Evolutionary conservation across 345 rosid species (phyloP), one percentile per base, ranked within the genome.

Genomic region (Populus nigra): DNA sequence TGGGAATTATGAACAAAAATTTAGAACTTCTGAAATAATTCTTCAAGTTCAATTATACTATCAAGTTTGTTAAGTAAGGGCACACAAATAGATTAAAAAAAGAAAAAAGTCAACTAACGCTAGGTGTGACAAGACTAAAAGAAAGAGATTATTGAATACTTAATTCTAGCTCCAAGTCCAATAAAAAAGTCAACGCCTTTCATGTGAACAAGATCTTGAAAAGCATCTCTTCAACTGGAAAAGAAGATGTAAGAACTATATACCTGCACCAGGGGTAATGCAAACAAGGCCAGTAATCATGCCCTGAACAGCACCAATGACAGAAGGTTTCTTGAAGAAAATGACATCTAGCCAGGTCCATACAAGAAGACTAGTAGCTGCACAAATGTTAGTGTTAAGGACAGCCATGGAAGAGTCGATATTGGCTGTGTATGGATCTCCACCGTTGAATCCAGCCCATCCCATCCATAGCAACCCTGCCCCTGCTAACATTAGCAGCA

Each of bases 341-440:
- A 85, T 78, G 76, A 87, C 90, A 49, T 87, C 90, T n/a, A 87
- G 90, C 80, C 87, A 87, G 17, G 90, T 87, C 90, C 90, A 87
- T 5, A 85, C 86, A 31, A 87, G 86, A 8, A 87, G 84, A 39
- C 90, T 87, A 1, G 90, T 87, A 4, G 90, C 90, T 8, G 88
- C 90, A 59, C 90, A 87, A 0, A 87, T 84, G 80, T 87, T 85
- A 17, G 90, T 87, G 77, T 87, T 87, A 3, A 87, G 86, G 65
- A 87, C 90, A 15, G 90, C 88, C 80, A 87, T 63, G 11, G 88
- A 87, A 13, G 90, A 85, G 75, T 84, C 88, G 0, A 80, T 39
- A 50, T 85, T 87, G 8, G 90, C 90, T 0, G 84, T 4, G 57
- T 87, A 87, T 5, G 88, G 90, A 78, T 87, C 90, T 65, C 90